phyloP scores from a whole-genome alignment of 2,329 filamentous ascomycete species.

The Aspergillus calidoustus region DNA sequence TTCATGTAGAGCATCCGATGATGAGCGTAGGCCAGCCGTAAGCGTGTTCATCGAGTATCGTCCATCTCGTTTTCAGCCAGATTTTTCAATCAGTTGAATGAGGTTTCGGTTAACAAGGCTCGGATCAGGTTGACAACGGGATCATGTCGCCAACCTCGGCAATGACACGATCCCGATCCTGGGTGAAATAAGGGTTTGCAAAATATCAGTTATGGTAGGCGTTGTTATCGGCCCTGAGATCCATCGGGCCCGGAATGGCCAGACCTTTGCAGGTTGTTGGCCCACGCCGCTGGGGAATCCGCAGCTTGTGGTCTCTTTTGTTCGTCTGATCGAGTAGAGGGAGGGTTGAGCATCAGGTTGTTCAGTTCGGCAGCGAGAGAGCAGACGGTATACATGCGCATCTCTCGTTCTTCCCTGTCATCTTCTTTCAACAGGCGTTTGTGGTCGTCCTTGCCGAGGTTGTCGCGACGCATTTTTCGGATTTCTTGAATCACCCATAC shows the following conservation, averaged over 20 bases:
- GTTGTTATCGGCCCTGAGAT: slow-evolving; percentile 37
- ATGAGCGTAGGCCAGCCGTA: slow-evolving; percentile 18
- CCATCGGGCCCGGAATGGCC: slow-evolving; percentile 41
- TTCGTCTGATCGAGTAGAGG: slow-evolving; percentile 39
- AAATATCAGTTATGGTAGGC: not conserved
- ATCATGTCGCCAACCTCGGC: slow-evolving; percentile 1
- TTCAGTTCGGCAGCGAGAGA: slow-evolving; percentile 52
- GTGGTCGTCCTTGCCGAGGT: slow-evolving; percentile 78
- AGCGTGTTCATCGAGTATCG: slow-evolving; percentile 15
- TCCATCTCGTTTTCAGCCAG: slow-evolving; percentile 19
- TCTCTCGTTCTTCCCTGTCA: slow-evolving; percentile 53
- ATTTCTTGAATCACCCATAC: slow-evolving; percentile 93
- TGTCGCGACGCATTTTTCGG: slow-evolving; percentile 77
- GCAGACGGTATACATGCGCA: slow-evolving; percentile 51
- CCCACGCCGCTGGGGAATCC: slow-evolving; percentile 40
- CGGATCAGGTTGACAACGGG: not conserved
- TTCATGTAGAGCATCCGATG: slow-evolving; percentile 15
- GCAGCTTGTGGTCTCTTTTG: slow-evolving; percentile 46
- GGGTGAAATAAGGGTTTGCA: not conserved
- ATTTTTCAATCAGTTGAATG: slow-evolving; percentile 11
- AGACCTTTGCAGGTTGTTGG: slow-evolving; percentile 34
- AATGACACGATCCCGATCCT: slow-evolving; percentile 3
- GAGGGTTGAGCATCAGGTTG: slow-evolving; percentile 39
- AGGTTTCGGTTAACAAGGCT: slow-evolving; percentile 12
- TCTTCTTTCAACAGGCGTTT: slow-evolving; percentile 52